phyloP scores from a whole-genome alignment of 345 rosid genomes.

The Boechera stricta region DNA sequence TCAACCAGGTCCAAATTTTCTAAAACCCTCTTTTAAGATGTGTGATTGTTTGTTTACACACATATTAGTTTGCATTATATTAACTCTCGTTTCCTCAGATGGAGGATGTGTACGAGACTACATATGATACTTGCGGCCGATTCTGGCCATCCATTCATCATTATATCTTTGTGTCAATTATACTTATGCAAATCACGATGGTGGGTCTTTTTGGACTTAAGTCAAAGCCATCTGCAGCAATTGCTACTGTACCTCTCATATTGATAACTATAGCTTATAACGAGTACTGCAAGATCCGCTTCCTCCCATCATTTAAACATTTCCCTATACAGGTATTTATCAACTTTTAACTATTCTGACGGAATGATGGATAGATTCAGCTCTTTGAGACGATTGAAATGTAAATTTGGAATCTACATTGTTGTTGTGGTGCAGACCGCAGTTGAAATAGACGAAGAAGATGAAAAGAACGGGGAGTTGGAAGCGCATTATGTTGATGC shows the following conservation, averaged over 20 bases:
- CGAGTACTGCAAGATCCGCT: slow-evolving; percentile 87
- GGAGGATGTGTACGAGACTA: slow-evolving; percentile 73
- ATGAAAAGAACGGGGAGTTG: slow-evolving; percentile 55
- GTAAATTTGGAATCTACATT: not conserved
- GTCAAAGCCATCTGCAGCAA: slow-evolving; percentile 84
- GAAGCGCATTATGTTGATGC: slow-evolving; percentile 59
- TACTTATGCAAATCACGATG: slow-evolving; percentile 94
- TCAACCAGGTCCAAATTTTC: slow-evolving; percentile 70
- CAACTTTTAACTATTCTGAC: not conserved
- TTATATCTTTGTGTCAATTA: slow-evolving; percentile 62
- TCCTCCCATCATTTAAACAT: slow-evolving; percentile 73
- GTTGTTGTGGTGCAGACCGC: slow-evolving; percentile 60
- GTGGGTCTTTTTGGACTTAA: slow-evolving; percentile 90
- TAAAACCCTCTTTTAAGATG: not conserved
- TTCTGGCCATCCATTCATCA: slow-evolving; percentile 90
- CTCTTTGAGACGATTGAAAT: not conserved
- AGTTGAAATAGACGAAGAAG: slow-evolving; percentile 71
- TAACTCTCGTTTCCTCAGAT: slow-evolving; percentile 52
- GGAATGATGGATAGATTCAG: not conserved
- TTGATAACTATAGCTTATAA: slow-evolving; percentile 72
- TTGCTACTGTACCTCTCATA: slow-evolving; percentile 76
- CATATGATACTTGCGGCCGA: slow-evolving; percentile 76
- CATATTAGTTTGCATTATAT: not conserved
- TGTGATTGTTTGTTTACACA: not conserved
- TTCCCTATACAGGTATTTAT: slow-evolving; percentile 63